Conservation (phyloP, 164 flowering plant genomes). For the Aristolochia contorta region DNA sequence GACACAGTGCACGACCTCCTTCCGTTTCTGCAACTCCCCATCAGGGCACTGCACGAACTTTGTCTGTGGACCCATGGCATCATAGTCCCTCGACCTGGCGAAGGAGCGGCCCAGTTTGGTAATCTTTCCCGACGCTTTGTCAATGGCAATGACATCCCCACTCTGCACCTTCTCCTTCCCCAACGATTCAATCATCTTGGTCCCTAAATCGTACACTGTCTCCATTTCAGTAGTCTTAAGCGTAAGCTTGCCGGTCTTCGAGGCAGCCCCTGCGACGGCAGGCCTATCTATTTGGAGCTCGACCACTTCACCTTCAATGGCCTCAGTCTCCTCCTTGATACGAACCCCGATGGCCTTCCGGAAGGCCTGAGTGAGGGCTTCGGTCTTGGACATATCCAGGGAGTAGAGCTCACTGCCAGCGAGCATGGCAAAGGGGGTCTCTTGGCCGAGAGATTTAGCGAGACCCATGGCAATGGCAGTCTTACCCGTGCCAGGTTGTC, state of each 20-base stretch:
- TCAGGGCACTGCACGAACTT: conserved; percentile 98
- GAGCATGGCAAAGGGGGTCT: conserved; percentile 89
- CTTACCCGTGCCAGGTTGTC: conserved; percentile 93
- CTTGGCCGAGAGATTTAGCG: conserved; percentile 78
- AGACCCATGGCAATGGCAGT: conserved; percentile 98
- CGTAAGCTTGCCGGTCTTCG: conserved; percentile 84
- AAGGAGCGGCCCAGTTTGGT: conserved; percentile 88
- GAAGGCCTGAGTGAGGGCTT: conserved; percentile 75
- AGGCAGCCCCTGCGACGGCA: conserved; percentile 60
- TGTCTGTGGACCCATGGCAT: conserved; percentile 82
- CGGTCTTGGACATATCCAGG: conserved; percentile 86
- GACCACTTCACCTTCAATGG: conserved; percentile 86
- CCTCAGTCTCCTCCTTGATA: conserved; percentile 86
- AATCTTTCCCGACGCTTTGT: conserved; percentile 85
- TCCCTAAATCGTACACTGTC: conserved; percentile 84
- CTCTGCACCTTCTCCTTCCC: conserved; percentile 94
- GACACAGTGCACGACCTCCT: conserved; percentile 92
- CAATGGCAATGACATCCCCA: conserved; percentile 91
- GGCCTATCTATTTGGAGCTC: conserved; percentile 88
- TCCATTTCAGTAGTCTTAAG: conserved; percentile 98
- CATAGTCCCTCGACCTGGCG: conserved; percentile 81
- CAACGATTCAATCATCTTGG: conserved; percentile 89
- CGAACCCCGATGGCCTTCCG: conserved; percentile 82
- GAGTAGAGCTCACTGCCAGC: conserved; percentile 85
- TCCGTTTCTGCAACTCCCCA: conserved; percentile 98